Base-by-base conservation (phyloP, 1,139 yeast species). In the Candida sp. region DNA sequence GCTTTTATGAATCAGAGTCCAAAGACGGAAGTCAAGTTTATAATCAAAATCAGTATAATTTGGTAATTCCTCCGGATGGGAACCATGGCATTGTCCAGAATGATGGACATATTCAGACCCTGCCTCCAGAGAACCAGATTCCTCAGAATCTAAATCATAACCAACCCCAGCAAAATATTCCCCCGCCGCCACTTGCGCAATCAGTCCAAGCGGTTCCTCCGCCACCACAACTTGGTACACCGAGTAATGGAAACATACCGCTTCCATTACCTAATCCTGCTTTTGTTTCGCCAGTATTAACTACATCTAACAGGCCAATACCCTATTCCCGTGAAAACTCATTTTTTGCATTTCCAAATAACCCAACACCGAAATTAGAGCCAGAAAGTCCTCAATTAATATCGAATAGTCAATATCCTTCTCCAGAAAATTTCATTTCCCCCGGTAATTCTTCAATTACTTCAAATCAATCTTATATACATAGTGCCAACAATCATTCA, bases 1-100 rank as follows among this genome's bases (percentile, higher is more conserved):
- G 95, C 51, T 81, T 72, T 49, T 86, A 82, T 57, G 80, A 84
- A 55, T 81, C 76, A 44, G 64, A 52, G 6, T 27, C 43, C 7
- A 29, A 22, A 12, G 44, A 41, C 12, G 39, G 37, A n/a, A 11
- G 15, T 6, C 33, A 19, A n/a, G 19, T 9, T n/a, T 9, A 12
- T n/a, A 30, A 30, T 12, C 19, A 12, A 8, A 30, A 30, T 9
- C 29, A 25, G 9, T 25, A 25, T 25, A 25, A 25, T 25, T 25
- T 25, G 29, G 29, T 25, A 25, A 25, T 25, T 25, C 29, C 29
- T 9, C 8, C 29, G 9, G 29, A 25, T 25, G 9, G 6, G 8
- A 25, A 25, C 29, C n/a, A n/a, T n/a, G n/a, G n/a, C n/a, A n/a
- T n/a, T n/a, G n/a, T n/a, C n/a, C n/a, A n/a, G n/a, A n/a, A n/a